Evolutionary conservation across 2,329 filamentous ascomycete species (phyloP).

Genomic region (Penicillium paneum): DNA sequence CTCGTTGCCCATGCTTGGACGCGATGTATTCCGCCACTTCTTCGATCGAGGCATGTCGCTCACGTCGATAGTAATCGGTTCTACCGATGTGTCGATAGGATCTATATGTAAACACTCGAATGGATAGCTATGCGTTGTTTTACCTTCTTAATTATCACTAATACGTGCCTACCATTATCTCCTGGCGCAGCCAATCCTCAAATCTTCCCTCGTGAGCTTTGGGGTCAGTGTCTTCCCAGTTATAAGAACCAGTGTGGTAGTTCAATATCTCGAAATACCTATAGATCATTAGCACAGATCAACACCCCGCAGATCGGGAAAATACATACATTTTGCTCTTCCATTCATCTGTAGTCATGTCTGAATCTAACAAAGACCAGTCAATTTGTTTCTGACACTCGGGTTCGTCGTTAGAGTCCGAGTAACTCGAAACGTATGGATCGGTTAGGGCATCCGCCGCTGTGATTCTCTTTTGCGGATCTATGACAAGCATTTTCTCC

Average conservation of each 20-base stretch:
- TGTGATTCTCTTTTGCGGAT: conserved; percentile 87
- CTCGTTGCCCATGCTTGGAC: not conserved
- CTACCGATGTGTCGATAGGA: not conserved
- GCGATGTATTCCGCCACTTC: not conserved
- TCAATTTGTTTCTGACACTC: conserved; percentile 95
- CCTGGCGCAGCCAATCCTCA: not conserved
- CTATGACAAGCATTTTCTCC: conserved; percentile 94
- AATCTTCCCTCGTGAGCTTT: not conserved
- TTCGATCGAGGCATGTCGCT: not conserved
- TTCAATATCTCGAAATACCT: conserved; percentile 10
- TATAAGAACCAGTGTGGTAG: conserved; percentile 3
- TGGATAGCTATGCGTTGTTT: not conserved
- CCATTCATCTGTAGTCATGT: conserved; percentile 94
- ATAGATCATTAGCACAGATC: conserved; percentile 39
- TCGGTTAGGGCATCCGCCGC: conserved; percentile 80
- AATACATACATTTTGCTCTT: conserved; percentile 85
- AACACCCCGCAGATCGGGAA: too few relatives aligned
- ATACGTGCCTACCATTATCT: conserved; percentile 5
- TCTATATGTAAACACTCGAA: not conserved
- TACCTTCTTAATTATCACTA: not conserved
- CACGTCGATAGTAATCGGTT: not conserved
- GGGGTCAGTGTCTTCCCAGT: not conserved
- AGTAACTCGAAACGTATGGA: conserved; percentile 90
- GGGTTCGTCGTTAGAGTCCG: conserved; percentile 92
- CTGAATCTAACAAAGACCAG: conserved; percentile 98